Evolutionary conservation across 495 filamentous ascomycete genomes (phyloP).

Genomic region (Astrothelium macrocarpum): DNA sequence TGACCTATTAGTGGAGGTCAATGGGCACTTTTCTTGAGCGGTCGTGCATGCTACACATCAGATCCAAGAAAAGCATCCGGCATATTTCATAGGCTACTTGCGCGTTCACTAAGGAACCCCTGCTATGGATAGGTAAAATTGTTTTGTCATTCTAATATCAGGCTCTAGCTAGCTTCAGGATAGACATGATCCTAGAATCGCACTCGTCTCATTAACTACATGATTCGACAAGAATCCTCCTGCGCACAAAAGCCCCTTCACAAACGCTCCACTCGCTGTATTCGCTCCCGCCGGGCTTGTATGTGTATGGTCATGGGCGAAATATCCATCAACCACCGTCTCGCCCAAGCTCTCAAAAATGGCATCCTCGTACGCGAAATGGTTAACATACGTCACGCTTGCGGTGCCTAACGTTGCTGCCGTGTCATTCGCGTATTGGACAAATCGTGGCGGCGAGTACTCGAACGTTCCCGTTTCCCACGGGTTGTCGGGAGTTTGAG

Average conservation of each 20-base stretch:
- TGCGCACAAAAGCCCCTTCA: slow-evolving; percentile 46
- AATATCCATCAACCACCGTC: slow-evolving; percentile 42
- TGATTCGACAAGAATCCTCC: slow-evolving; percentile 8
- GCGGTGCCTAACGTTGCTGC: slow-evolving; percentile 36
- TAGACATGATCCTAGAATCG: not conserved
- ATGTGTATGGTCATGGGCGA: slow-evolving; percentile 56
- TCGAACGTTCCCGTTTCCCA: slow-evolving; percentile 48
- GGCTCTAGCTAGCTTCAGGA: not conserved
- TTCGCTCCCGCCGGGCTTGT: slow-evolving; percentile 50
- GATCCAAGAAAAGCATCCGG: no score
- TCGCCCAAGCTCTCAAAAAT: slow-evolving; percentile 41
- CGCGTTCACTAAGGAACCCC: no score
- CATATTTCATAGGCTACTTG: no score
- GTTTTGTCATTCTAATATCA: no score
- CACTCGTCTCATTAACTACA: not conserved
- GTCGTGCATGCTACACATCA: no score
- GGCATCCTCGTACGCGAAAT: slow-evolving; percentile 46
- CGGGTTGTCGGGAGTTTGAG: slow-evolving; percentile 53
- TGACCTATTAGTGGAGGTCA: no score
- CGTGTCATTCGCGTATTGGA: slow-evolving; percentile 41
- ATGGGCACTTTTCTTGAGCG: no score
- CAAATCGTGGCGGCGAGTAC: slow-evolving; percentile 42
- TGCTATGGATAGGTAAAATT: no score
- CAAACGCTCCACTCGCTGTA: slow-evolving; percentile 51
- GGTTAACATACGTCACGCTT: slow-evolving; percentile 49